phyloP scores from a whole-genome alignment of 352 stramenopile genomes.

The Thalassiosira livingstoniorum region DNA sequence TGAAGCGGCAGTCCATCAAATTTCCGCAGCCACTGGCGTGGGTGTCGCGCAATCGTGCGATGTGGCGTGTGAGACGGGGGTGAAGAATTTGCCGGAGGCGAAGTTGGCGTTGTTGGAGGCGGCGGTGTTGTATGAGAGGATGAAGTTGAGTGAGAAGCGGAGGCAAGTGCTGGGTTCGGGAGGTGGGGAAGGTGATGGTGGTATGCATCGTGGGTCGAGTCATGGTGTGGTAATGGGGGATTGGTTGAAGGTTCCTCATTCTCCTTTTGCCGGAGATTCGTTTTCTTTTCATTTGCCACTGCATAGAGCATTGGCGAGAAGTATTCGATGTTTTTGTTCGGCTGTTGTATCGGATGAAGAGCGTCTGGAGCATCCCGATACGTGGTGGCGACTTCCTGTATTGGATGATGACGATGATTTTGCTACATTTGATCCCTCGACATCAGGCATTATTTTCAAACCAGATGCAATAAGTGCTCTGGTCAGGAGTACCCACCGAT shows the following conservation, averaged over 20 bases:
- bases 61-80: constrained; percentile 81
- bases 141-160: constrained; percentile 42
- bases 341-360: constrained; percentile 71
- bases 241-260: constrained; percentile 86
- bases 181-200: too few species aligned
- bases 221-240: constrained; percentile 80
- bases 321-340: constrained; percentile 75
- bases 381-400: constrained; percentile 84
- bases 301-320: constrained; percentile 81
- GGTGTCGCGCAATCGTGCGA: constrained; percentile 61
- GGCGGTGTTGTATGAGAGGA: constrained; percentile 63
- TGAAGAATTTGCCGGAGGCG: constrained; percentile 81
- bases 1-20: constrained; percentile 52
- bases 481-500: constrained; percentile 72
- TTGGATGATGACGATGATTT: constrained; percentile 74
- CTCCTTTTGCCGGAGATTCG: constrained; percentile 79
- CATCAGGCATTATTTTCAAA: constrained; percentile 50
- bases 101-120: constrained; percentile 83
- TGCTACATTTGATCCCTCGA: constrained; percentile 28
- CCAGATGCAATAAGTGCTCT: constrained; percentile 74
- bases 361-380: constrained; percentile 55
- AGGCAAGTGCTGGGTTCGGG: too few species aligned
- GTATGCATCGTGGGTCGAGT: constrained; percentile 34
- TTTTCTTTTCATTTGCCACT: constrained; percentile 87
- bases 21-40: constrained; percentile 54